phyloP scores from a whole-genome alignment of 1,139 yeast genomes.

The Komagataea norvegica region DNA sequence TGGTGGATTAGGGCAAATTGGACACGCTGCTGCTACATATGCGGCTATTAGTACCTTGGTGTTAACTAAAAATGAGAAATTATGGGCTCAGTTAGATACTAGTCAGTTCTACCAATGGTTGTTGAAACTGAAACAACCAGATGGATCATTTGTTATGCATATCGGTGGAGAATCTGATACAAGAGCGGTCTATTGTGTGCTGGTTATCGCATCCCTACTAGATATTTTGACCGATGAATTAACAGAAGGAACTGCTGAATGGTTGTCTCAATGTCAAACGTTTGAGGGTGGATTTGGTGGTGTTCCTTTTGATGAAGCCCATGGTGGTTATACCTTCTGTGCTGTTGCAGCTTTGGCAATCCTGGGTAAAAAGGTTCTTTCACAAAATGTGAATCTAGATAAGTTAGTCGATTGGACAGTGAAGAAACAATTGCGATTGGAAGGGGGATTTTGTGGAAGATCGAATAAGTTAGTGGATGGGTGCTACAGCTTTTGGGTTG shows the following conservation, averaged over 20 bases:
- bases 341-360: conserved; percentile 66
- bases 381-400: conserved; percentile 36
- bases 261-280: conserved; percentile 74
- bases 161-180: conserved; percentile 81
- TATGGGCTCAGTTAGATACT: conserved; percentile 43
- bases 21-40: conserved; percentile 84
- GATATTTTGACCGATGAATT: conserved; percentile 61
- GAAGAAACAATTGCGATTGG: conserved; percentile 61
- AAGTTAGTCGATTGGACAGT: conserved; percentile 59
- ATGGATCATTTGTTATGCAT: conserved; percentile 78
- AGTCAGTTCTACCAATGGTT: conserved; percentile 59
- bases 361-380: conserved; percentile 28
- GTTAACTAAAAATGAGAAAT: conserved; percentile 41
- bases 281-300: conserved; percentile 97
- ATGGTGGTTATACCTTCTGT: conserved; percentile 95
- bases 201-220: conserved; percentile 68
- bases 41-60: conserved; percentile 69
- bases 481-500: conserved; percentile 95
- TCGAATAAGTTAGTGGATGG: conserved; percentile 94
- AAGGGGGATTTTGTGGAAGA: conserved; percentile 88
- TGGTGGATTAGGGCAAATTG: conserved; percentile 77
- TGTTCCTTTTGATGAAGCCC: conserved; percentile 79
- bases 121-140: conserved; percentile 50
- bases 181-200: conserved; percentile 81
- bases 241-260: conserved; percentile 46